Percentiles rank a stretch among this genome's conserved stretches.
Conservation (phyloP, 2,329 filamentous ascomycete genomes). For the Diplodia seriata region DNA sequence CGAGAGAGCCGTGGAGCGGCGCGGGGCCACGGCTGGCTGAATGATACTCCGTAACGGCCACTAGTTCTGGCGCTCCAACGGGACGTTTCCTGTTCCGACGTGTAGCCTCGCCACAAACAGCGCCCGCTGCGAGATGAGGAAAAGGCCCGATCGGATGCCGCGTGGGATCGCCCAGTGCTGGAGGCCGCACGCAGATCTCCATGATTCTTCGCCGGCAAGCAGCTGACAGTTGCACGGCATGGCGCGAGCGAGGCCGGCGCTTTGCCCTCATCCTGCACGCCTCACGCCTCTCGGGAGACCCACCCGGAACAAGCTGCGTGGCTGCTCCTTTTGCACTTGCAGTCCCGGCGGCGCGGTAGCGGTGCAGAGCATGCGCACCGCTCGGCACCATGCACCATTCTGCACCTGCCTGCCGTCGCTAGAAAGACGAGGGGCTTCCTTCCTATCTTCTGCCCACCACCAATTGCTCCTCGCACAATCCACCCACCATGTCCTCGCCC, state of each 20-base stretch:
- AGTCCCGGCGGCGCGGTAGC: background rate
- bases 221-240: background rate
- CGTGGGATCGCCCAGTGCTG: constrained; percentile 10
- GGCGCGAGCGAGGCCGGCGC: background rate
- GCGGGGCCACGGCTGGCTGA: background rate
- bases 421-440: background rate
- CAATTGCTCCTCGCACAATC: background rate
- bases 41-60: background rate
- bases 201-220: background rate
- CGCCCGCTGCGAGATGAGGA: background rate
- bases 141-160: constrained; percentile 7
- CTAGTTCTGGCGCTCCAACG: background rate
- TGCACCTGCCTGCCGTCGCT: background rate
- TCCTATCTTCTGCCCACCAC: background rate
- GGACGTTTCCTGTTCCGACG: background rate
- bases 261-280: background rate
- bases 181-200: background rate
- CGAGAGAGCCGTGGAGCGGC: too few species aligned
- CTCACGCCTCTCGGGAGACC: background rate
- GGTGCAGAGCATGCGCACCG: constrained; percentile 2
- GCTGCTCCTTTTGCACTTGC: constrained; percentile 1
- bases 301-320: background rate
- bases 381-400: background rate
- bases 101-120: background rate
- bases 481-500: background rate